Evolutionary conservation across 495 filamentous ascomycete species (phyloP).

Genomic region (Lepraria neglecta): DNA sequence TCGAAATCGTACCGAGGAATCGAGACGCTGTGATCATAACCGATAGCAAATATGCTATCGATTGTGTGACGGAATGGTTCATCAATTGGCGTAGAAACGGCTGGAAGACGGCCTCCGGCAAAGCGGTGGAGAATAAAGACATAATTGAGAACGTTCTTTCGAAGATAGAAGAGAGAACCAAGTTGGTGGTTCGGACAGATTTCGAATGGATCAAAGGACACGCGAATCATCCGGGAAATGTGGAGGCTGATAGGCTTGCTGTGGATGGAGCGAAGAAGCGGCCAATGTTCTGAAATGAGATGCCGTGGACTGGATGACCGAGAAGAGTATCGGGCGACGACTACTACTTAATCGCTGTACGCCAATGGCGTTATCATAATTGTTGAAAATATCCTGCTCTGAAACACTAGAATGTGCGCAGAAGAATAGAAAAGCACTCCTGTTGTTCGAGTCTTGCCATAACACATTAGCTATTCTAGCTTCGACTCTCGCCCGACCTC

Average conservation of each 20-base stretch:
- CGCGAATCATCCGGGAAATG: slow-evolving; percentile 59
- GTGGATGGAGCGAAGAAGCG: slow-evolving; percentile 48
- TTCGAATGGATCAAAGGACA: slow-evolving; percentile 92
- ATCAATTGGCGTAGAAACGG: slow-evolving; percentile 68
- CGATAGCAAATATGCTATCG: slow-evolving; percentile 82
- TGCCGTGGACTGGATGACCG: not conserved
- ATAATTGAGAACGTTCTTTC: slow-evolving; percentile 65
- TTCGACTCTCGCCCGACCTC: too few relatives aligned
- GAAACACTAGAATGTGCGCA: not conserved
- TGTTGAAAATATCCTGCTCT: too few relatives aligned
- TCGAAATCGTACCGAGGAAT: slow-evolving; percentile 65
- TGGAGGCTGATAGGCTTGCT: slow-evolving; percentile 73
- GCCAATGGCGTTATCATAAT: too few relatives aligned
- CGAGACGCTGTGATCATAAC: slow-evolving; percentile 63
- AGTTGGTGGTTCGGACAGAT: slow-evolving; percentile 52
- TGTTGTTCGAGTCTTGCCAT: not conserved
- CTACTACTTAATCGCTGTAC: not conserved
- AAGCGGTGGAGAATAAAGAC: slow-evolving; percentile 78
- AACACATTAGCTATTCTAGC: too few relatives aligned
- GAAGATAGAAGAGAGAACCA: slow-evolving; percentile 63
- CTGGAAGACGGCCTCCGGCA: slow-evolving; percentile 66
- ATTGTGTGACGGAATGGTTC: slow-evolving; percentile 85
- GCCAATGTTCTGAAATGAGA: not conserved
- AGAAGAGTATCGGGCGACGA: not conserved
- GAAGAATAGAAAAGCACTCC: not conserved